phyloP scores from a whole-genome alignment of 1,284 basidiomycete species.

The Leccinum pachyderme region DNA sequence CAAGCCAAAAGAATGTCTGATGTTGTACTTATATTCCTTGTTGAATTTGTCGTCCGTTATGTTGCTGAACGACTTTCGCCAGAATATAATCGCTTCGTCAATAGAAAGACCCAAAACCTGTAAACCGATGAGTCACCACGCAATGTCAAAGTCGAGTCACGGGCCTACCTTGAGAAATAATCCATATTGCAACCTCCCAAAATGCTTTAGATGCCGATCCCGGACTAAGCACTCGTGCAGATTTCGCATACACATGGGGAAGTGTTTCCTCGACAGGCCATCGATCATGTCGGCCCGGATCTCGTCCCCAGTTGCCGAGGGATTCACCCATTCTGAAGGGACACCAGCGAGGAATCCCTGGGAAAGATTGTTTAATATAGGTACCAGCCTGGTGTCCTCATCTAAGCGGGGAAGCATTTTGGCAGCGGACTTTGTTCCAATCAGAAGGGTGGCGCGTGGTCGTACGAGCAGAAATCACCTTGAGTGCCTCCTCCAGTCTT shows the following conservation, averaged over 20 bases:
- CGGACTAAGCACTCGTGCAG: constrained; percentile 78
- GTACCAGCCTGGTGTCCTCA: constrained; percentile 90
- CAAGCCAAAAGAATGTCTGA: constrained; percentile 92
- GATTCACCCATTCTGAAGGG: constrained; percentile 73
- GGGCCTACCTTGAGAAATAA: constrained; percentile 86
- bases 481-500: constrained; percentile 75
- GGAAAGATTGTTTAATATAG: constrained; percentile 90
- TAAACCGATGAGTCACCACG: background rate
- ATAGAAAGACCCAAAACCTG: constrained; percentile 92
- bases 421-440: constrained; percentile 73
- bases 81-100: constrained; percentile 94
- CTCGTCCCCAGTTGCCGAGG: constrained; percentile 56
- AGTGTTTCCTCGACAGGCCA: constrained; percentile 83
- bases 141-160: background rate
- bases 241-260: constrained; percentile 95
- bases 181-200: constrained; percentile 88
- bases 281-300: constrained; percentile 96
- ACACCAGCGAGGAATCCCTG: constrained; percentile 93
- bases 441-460: constrained; percentile 1
- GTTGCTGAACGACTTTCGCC: constrained; percentile 83
- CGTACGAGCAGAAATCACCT: constrained; percentile 48
- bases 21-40: constrained; percentile 98
- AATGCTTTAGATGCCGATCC: constrained; percentile 91
- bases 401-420: constrained; percentile 91
- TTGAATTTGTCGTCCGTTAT: constrained; percentile 96